Evolutionary conservation across 805 yeast species (phyloP).

Genomic region (Priceomyces melissophilus): DNA sequence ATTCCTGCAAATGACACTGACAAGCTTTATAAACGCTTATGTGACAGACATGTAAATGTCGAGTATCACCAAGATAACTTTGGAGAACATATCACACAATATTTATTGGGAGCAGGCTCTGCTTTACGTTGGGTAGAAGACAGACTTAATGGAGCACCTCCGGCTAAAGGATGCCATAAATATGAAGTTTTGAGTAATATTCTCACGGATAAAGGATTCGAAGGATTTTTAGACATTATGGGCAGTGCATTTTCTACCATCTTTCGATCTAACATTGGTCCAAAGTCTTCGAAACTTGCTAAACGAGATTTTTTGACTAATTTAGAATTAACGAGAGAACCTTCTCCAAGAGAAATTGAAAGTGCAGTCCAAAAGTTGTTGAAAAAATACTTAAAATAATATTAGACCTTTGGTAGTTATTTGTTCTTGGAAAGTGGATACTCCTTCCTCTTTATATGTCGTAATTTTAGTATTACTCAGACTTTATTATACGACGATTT

Average conservation of each 20-base stretch:
- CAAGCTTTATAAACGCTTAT: slow-evolving; percentile 18
- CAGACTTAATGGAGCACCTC: slow-evolving; percentile 14
- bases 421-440: too few relatives aligned
- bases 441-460: too few relatives aligned
- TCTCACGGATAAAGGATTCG: not conserved
- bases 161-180: slow-evolving; percentile 15
- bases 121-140: slow-evolving; percentile 19
- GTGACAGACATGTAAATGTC: slow-evolving; percentile 22
- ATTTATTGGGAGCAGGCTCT: slow-evolving; percentile 10
- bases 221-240: not conserved
- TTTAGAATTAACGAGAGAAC: too few relatives aligned
- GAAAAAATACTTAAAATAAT: too few relatives aligned
- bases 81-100: slow-evolving; percentile 22
- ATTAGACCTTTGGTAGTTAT: too few relatives aligned
- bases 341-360: too few relatives aligned
- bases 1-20: slow-evolving; percentile 16
- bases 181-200: not conserved
- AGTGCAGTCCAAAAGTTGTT: too few relatives aligned
- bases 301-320: too few relatives aligned
- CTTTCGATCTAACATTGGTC: not conserved
- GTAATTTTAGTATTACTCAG: too few relatives aligned
- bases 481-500: too few relatives aligned
- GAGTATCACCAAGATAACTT: slow-evolving; percentile 18
- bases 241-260: not conserved
- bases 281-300: not conserved